Conservation (phyloP, 345 rosid genomes). For the Euphorbia peplus region DNA sequence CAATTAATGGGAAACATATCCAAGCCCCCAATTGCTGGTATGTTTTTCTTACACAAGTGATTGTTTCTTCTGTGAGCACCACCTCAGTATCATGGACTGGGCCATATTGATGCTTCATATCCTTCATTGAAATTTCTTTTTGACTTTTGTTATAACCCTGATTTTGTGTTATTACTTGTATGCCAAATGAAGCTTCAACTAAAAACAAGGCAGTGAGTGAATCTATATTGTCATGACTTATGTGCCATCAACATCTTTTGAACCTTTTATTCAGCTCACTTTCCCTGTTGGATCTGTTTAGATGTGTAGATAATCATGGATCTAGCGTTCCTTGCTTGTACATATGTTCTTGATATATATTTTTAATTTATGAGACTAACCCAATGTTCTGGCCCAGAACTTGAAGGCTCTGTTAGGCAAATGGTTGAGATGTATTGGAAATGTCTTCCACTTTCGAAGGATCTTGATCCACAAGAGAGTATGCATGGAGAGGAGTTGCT, state of each 20-base stretch:
- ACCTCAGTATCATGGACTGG: not conserved
- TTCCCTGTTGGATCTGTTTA: not conserved
- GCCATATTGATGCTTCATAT: too few relatives aligned
- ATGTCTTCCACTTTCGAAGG: slow-evolving; percentile 79
- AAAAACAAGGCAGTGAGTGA: not conserved
- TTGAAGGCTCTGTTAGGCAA: slow-evolving; percentile 52
- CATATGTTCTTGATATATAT: not conserved
- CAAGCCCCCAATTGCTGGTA: slow-evolving; percentile 55
- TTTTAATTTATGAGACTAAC: slow-evolving; percentile 16
- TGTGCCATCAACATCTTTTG: not conserved
- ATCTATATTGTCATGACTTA: not conserved
- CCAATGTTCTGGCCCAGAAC: slow-evolving; percentile 43
- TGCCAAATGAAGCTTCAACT: not conserved
- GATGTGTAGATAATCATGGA: not conserved
- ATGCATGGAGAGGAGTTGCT: slow-evolving; percentile 94
- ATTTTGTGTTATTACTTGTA: slow-evolving; percentile 1
- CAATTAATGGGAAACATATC: slow-evolving; percentile 58
- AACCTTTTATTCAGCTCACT: not conserved
- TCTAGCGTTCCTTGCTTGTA: not conserved
- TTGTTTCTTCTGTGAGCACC: not conserved
- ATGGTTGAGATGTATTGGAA: slow-evolving; percentile 69
- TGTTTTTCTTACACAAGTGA: slow-evolving; percentile 24
- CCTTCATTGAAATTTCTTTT: not conserved
- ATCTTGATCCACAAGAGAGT: slow-evolving; percentile 87
- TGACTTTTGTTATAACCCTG: not conserved